These are phyloP conservation scores for Ganoderma lucidum DNA, from an alignment of 1,284 basidiomycete genomes.

Conservation along the genomic window DNA sequence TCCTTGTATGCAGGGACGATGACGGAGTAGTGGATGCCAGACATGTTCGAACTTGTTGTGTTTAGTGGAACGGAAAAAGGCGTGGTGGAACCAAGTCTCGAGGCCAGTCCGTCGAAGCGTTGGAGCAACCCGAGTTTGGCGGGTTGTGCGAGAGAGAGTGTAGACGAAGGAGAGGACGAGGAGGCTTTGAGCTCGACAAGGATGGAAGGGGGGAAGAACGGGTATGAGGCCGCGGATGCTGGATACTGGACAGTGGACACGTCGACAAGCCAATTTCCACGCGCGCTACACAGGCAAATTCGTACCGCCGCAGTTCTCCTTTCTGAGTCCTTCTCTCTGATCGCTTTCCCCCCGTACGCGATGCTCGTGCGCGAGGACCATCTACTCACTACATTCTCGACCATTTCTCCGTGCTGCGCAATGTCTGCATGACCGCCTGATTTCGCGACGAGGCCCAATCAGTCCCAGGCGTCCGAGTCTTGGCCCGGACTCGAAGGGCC, in stretches of 20 bases:
- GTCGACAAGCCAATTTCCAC: conserved; percentile 17
- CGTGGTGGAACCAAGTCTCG: not conserved
- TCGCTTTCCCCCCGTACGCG: not conserved
- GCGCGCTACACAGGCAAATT: not conserved
- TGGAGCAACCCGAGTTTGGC: conserved; percentile 26
- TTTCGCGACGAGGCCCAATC: not conserved
- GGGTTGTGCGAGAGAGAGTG: conserved; percentile 11
- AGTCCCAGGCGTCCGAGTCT: not conserved
- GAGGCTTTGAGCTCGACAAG: not conserved
- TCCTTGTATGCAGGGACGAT: conserved; percentile 58
- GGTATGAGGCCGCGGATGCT: conserved; percentile 19
- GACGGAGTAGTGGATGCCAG: conserved; percentile 46
- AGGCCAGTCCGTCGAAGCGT: conserved; percentile 4
- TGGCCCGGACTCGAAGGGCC: too few species aligned
- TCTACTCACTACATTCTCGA: not conserved
- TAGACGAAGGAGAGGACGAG: conserved; percentile 12
- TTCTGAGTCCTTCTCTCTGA: not conserved
- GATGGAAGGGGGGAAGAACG: not conserved
- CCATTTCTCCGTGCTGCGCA: not conserved
- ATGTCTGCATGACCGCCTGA: not conserved
- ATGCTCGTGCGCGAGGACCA: not conserved
- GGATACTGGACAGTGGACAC: conserved; percentile 18
- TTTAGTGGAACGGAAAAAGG: not conserved
- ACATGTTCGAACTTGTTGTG: conserved; percentile 16
- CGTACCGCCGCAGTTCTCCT: not conserved